Evolutionary conservation across 169 alveolate species (phyloP).

Genomic region (Ichthyophthirius multifiliis): DNA sequence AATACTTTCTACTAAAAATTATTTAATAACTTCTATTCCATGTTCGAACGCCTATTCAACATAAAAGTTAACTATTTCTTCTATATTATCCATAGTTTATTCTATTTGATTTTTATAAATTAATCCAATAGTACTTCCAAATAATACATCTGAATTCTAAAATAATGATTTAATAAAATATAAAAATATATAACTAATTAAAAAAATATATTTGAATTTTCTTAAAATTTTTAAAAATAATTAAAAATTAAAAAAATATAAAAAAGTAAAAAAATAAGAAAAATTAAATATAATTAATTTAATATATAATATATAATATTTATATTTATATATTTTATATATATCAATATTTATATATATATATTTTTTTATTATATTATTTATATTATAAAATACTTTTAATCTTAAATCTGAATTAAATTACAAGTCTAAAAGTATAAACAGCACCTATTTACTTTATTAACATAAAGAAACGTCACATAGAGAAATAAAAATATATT

Average conservation of each 20-base stretch:
- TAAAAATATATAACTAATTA: not conserved
- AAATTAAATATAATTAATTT: too few relatives aligned
- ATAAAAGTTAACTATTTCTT: not conserved
- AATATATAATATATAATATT: too few relatives aligned
- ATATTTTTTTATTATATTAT: too few relatives aligned
- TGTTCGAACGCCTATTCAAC: not conserved
- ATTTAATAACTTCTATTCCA: not conserved
- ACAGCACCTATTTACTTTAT: constrained; percentile 1
- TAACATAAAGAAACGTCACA: constrained; percentile 5
- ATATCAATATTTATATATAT: too few relatives aligned
- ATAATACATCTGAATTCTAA: not conserved
- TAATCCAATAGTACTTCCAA: constrained; percentile 8
- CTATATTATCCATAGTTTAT: not conserved
- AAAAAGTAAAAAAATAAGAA: too few relatives aligned
- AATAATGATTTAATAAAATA: not conserved
- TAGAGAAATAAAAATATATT: constrained; percentile 25
- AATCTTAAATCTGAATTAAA: constrained; percentile 23
- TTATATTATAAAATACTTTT: not conserved
- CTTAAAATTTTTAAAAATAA: too few relatives aligned
- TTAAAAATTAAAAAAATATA: too few relatives aligned
- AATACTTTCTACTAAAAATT: not conserved
- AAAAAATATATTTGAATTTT: too few relatives aligned
- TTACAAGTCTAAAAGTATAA: constrained; percentile 11
- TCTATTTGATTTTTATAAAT: not conserved
- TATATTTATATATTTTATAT: too few relatives aligned